Percentiles rank a stretch among this genome's conserved stretches.
These are phyloP conservation scores for Aphanomyces stellatus DNA, from an alignment of 352 stramenopile genomes.

Conservation along the genomic window DNA sequence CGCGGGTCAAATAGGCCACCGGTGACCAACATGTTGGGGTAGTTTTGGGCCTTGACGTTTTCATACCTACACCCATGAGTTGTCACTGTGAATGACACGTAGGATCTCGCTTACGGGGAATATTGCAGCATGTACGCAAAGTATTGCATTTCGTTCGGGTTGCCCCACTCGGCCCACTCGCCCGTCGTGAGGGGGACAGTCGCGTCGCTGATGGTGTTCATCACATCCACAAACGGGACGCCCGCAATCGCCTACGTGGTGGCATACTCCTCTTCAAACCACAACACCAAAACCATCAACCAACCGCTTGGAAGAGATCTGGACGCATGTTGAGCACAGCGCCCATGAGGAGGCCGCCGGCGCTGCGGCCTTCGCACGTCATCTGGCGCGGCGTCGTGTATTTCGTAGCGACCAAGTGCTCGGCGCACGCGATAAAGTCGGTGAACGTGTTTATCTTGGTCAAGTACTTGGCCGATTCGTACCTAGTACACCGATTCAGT, in stretches of 20 bases:
- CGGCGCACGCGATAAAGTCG: slow-evolving; percentile 89
- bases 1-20: too few species aligned
- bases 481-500: slow-evolving; percentile 1
- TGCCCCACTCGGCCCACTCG: slow-evolving; percentile 97
- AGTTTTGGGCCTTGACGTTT: slow-evolving; percentile 83
- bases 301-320: slow-evolving; percentile 89
- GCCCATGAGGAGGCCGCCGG: slow-evolving; percentile 95
- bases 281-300: background rate
- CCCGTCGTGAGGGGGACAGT: slow-evolving; percentile 92
- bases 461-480: slow-evolving; percentile 93
- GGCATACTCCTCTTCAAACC: background rate
- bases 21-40: slow-evolving; percentile 88
- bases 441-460: slow-evolving; percentile 98
- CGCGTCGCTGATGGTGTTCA: slow-evolving; percentile 95
- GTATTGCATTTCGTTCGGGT: slow-evolving; percentile 92
- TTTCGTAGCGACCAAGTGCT: slow-evolving; percentile 78
- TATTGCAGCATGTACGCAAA: slow-evolving; percentile 97
- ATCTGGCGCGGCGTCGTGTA: slow-evolving; percentile 78
- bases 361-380: slow-evolving; percentile 91
- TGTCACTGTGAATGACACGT: too few species aligned
- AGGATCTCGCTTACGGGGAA: slow-evolving; percentile 40
- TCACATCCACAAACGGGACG: slow-evolving; percentile 97
- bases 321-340: slow-evolving; percentile 94
- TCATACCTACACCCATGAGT: slow-evolving; percentile 34
- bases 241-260: slow-evolving; percentile 72